A percentile compares a stretch with the other conserved stretches of the same genome.
These are phyloP conservation scores for Xylogone sp. DNA, from an alignment of 2,329 filamentous ascomycete genomes.

Conservation along the genomic window DNA sequence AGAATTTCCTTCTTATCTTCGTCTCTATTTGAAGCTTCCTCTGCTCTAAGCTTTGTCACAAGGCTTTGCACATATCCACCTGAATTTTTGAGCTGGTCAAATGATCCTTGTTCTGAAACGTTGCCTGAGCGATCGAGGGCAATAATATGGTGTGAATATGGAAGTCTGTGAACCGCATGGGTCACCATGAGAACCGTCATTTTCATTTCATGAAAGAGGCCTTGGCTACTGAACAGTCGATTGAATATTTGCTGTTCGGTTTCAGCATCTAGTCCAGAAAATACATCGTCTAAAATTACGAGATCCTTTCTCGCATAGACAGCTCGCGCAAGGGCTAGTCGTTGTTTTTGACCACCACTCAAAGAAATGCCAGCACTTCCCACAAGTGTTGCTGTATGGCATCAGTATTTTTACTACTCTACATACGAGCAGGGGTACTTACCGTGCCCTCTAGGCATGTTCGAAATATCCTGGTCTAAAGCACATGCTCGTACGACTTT, in stretches of 20 bases:
- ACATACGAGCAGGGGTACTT: slow-evolving; percentile 64
- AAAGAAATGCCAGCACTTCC: slow-evolving; percentile 22
- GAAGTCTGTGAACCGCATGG: slow-evolving; percentile 19
- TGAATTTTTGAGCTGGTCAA: slow-evolving; percentile 22
- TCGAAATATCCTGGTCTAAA: slow-evolving; percentile 54
- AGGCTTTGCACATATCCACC: slow-evolving; percentile 31
- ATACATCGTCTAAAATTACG: slow-evolving; percentile 24
- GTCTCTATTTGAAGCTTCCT: neutral
- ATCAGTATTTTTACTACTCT: slow-evolving; percentile 45
- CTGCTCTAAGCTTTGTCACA: neutral
- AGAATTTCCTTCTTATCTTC: neutral
- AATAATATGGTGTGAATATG: slow-evolving; percentile 14
- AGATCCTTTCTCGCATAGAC: slow-evolving; percentile 30
- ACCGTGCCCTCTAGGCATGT: slow-evolving; percentile 58
- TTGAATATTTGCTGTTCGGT: slow-evolving; percentile 19
- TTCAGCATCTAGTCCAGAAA: slow-evolving; percentile 23
- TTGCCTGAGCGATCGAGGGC: neutral
- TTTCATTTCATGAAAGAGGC: slow-evolving; percentile 17
- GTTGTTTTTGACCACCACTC: slow-evolving; percentile 36
- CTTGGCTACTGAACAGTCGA: slow-evolving; percentile 10
- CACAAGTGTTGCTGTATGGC: slow-evolving; percentile 15
- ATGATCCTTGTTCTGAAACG: neutral
- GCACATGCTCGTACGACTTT: slow-evolving; percentile 63
- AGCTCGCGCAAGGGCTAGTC: slow-evolving; percentile 60
- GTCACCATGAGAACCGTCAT: slow-evolving; percentile 36